Base-by-base conservation (phyloP, 2,329 filamentous ascomycete species). In the Fusarium mexicanum region DNA sequence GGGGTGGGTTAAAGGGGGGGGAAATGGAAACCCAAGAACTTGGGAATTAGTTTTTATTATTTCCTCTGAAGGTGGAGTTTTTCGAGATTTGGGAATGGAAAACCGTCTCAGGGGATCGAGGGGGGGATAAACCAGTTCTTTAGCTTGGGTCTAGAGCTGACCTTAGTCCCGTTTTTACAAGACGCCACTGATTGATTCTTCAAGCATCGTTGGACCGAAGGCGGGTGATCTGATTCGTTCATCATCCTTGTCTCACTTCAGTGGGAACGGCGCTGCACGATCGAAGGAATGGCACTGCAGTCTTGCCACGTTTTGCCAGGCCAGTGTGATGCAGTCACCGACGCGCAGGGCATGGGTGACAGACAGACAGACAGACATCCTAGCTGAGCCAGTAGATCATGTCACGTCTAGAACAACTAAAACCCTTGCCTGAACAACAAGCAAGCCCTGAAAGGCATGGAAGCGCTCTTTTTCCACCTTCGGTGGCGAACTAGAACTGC, bases 1-100 rank as follows among this genome's bases (percentile, higher is more conserved):
- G 70, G 75, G 75, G 73, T 64, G 71, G 72, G 57, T 31, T 67
- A 73, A 54, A 41, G 60, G 64, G 59, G 53, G 16, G 59, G 59
- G 12, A 2, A 40, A 17, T 14, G 33, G 35, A 22, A 44, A n/a
- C 29, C 35, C 16, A 37, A 37, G 16, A 37, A 16, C 35, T 37
- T 37, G 35, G 35, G 35, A 37, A 14, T 24, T 46, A 16, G 61
- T 73, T 65, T 57, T 73, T 75, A 37, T 75, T 71, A 73, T 73
- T 67, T 47, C 55, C 59, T 65, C 62, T 58, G 57, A 57, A 66
- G 68, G 67, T 69, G 67, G 67, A 64, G 58, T 63, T 55, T 40
- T 43, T 61, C 29, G 51, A 41, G 37, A 55, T 55, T 37, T 47
- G 7, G 26, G 33, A 37, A 35, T 37, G 33, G 31, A 24, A 31